Evolutionary conservation across 2,329 filamentous ascomycete genomes (phyloP).

Genomic region (Sarocladium kiliense): DNA sequence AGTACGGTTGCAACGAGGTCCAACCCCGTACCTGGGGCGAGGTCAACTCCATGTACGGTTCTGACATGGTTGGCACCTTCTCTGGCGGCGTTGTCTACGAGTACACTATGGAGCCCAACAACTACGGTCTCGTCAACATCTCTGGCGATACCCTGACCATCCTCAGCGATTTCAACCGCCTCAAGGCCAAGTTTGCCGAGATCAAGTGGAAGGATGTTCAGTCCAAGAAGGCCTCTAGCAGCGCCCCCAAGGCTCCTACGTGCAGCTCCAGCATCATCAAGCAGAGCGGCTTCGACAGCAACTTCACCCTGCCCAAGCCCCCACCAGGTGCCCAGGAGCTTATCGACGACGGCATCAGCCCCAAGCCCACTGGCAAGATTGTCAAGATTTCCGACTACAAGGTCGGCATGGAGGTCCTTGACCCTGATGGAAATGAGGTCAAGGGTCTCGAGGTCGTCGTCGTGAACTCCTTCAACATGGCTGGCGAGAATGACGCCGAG

Average conservation of each 20-base stretch:
- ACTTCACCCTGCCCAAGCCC: conserved; percentile 70
- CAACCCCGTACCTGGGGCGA: conserved; percentile 72
- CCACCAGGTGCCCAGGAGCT: conserved; percentile 65
- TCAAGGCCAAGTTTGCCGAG: conserved; percentile 69
- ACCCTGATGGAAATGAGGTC: conserved; percentile 35
- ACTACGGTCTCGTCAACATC: conserved; percentile 61
- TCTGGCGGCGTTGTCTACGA: conserved; percentile 79
- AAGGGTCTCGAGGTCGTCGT: conserved; percentile 42
- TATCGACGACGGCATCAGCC: conserved; percentile 70
- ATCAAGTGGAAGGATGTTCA: conserved; percentile 67
- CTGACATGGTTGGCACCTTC: conserved; percentile 62
- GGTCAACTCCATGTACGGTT: conserved; percentile 65
- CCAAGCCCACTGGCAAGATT: conserved; percentile 60
- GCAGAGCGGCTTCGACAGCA: conserved; percentile 62
- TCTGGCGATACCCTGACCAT: conserved; percentile 54
- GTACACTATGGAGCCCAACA: conserved; percentile 65
- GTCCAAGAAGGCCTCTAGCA: conserved; percentile 50
- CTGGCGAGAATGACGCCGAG: conserved; percentile 35
- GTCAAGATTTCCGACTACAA: conserved; percentile 62
- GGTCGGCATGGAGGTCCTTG: conserved; percentile 41
- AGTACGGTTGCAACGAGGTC: conserved; percentile 72
- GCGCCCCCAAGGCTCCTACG: conserved; percentile 47
- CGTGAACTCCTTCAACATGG: conserved; percentile 38
- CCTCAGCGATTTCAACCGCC: conserved; percentile 63
- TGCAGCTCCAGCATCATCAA: conserved; percentile 66